Evolutionary conservation across 768 basidiomycete genomes (phyloP).

Genomic region (Phylloporus sp.): DNA sequence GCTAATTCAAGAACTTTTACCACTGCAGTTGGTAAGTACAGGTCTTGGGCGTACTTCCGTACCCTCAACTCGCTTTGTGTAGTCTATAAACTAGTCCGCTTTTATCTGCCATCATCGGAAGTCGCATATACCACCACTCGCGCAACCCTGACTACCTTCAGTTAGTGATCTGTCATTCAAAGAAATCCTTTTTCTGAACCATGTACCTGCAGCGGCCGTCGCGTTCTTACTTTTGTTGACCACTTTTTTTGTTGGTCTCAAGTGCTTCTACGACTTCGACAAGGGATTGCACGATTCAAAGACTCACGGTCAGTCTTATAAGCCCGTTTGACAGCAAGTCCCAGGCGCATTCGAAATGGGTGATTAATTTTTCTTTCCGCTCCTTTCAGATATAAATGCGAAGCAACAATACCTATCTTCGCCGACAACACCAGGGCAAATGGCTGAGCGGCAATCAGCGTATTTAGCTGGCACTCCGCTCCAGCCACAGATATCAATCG

Average conservation of each 20-base stretch:
- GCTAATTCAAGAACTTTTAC: conserved; percentile 4
- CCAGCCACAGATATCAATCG: conserved; percentile 70
- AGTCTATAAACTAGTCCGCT: conserved; percentile 86
- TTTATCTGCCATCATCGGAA: conserved; percentile 60
- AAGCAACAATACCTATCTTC: conserved; percentile 41
- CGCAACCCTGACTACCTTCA: conserved; percentile 75
- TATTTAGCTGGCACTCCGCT: conserved; percentile 44
- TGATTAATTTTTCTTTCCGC: conserved; percentile 29
- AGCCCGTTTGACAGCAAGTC: conserved; percentile 27
- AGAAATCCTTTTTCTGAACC: neutral
- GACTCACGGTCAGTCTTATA: conserved; percentile 59
- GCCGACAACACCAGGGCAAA: conserved; percentile 38
- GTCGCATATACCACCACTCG: conserved; percentile 64
- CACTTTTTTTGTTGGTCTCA: conserved; percentile 73
- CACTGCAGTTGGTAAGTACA: conserved; percentile 26
- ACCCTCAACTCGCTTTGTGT: neutral
- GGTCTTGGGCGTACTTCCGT: neutral
- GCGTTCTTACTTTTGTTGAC: conserved; percentile 68
- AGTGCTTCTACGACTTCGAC: conserved; percentile 80
- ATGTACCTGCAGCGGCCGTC: conserved; percentile 50
- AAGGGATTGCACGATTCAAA: conserved; percentile 73
- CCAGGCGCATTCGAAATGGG: conserved; percentile 27
- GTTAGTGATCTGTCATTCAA: conserved; percentile 38
- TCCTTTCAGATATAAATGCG: conserved; percentile 42
- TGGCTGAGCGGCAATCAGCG: conserved; percentile 43